Evolutionary conservation across 306 rosid species (phyloP).

Genomic region (Prunus campanulata): DNA sequence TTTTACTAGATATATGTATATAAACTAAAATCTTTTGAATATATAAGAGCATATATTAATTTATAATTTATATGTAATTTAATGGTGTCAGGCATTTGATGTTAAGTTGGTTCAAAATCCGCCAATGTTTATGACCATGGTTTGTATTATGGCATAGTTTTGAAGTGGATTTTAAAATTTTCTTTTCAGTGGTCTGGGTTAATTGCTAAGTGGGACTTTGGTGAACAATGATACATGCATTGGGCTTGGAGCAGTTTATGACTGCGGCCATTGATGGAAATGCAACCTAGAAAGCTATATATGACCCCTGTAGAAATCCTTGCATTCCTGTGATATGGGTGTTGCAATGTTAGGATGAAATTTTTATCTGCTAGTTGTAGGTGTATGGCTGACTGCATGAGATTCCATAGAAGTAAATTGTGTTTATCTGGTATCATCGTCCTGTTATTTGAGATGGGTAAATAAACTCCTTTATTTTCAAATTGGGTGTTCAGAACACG

Average conservation of each 20-base stretch:
- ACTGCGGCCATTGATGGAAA: conserved; percentile 28
- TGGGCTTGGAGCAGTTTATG: conserved; percentile 37
- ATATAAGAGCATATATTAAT: too few relatives aligned
- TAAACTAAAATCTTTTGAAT: too few relatives aligned
- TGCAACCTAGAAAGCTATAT: neutral
- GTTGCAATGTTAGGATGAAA: neutral
- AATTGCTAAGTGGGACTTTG: neutral
- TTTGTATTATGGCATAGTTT: neutral
- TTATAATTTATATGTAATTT: too few relatives aligned
- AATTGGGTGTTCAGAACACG: too few relatives aligned
- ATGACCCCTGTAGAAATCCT: neutral
- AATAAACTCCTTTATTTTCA: too few relatives aligned
- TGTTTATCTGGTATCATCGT: too few relatives aligned
- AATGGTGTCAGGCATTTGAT: neutral
- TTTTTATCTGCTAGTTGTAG: too few relatives aligned
- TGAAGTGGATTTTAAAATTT: neutral
- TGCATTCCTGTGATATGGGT: neutral
- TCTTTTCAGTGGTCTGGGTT: neutral
- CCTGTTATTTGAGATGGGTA: too few relatives aligned
- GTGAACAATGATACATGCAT: conserved; percentile 34
- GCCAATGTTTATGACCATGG: neutral
- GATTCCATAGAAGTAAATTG: too few relatives aligned
- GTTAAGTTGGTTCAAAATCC: neutral
- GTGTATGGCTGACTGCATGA: too few relatives aligned
- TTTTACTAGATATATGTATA: too few relatives aligned